Evolutionary conservation across 2,329 filamentous ascomycete genomes (phyloP), one percentile per base, ranked within the genome.

Genomic region (Apiospora malaysiana): DNA sequence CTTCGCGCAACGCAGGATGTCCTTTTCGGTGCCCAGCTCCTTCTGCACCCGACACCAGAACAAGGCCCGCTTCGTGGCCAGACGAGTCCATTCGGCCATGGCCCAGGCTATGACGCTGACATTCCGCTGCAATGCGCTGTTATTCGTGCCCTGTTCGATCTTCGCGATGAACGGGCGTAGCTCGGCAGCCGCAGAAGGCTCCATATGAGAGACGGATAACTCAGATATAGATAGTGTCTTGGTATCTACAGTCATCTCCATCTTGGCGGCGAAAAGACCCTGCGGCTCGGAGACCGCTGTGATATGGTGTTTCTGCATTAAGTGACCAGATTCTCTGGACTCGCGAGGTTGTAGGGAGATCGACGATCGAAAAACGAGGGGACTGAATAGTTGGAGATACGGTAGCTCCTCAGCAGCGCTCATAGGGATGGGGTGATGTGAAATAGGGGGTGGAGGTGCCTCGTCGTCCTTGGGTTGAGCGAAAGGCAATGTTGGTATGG

Each of bases 361-460:
- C 0, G 81, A 85, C 0, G 90, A 91, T 0, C 85, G 85, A 71
- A 93, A 90, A 0, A 83, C 84, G 18, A 96, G 85, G 0, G 92
- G 89, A 0, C 89, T 92, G 75, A 96, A 94, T 10, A 92, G 85
- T 65, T 92, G 88, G 0, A 95, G 84, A 74, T 92, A 94, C 0
- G 91, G 89, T 2, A 92, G 81, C 68, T 92, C 89, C 72, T 94
- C 89, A 0, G 86, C 83, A 1, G 92, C 85, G 0, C 88, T 85
- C 81, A 94, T 85, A 0, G 85, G 85, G 1, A 90, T 77, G 0
- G 92, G 93, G 68, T 89, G 87, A 76, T 95, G 93, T 1, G 91
- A 93, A 9, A 86, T 82, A 0, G 87, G 78, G 1, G 83, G 82
- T 27, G 80, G 79, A 6, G 82, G 77, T 3, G 82, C 76, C 4